phyloP scores from a whole-genome alignment of 495 filamentous ascomycete species.

The Lophiostoma macrostomum region DNA sequence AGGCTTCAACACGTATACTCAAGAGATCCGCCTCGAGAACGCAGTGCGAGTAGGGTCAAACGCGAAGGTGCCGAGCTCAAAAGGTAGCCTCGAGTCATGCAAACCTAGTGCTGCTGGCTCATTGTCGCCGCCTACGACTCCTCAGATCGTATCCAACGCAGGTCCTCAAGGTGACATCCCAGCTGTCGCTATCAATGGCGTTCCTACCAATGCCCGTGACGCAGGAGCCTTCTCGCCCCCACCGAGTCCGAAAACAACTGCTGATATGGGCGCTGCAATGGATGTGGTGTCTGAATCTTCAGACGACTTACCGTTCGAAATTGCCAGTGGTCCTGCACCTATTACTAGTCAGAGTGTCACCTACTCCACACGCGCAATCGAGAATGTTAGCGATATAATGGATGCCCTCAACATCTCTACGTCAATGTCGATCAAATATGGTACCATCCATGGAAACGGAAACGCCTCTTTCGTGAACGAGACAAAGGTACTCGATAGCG shows the following conservation, averaged over 20 bases:
- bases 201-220: not conserved
- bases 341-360: slow-evolving; percentile 36
- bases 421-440: slow-evolving; percentile 39
- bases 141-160: not conserved
- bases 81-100: not conserved
- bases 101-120: not conserved
- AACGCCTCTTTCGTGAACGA: slow-evolving; percentile 41
- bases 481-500: slow-evolving; percentile 40
- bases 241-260: not conserved
- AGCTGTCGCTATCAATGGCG: slow-evolving; percentile 22
- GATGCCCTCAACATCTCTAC: slow-evolving; percentile 41
- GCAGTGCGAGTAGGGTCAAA: slow-evolving; percentile 18
- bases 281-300: slow-evolving; percentile 3
- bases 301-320: slow-evolving; percentile 22
- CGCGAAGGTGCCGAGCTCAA: not conserved
- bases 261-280: slow-evolving; percentile 6
- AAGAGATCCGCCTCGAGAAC: slow-evolving; percentile 32
- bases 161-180: slow-evolving; percentile 14
- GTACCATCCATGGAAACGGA: slow-evolving; percentile 40
- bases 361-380: slow-evolving; percentile 39
- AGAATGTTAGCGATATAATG: slow-evolving; percentile 41
- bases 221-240: slow-evolving; percentile 6
- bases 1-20: slow-evolving; percentile 34
- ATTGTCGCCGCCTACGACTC: slow-evolving; percentile 16
- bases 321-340: slow-evolving; percentile 19